A percentile compares a stretch with the other conserved stretches of the same genome.
Evolutionary conservation across 345 rosid species (phyloP).

Genomic region (Xanthoceras sorbifolium): DNA sequence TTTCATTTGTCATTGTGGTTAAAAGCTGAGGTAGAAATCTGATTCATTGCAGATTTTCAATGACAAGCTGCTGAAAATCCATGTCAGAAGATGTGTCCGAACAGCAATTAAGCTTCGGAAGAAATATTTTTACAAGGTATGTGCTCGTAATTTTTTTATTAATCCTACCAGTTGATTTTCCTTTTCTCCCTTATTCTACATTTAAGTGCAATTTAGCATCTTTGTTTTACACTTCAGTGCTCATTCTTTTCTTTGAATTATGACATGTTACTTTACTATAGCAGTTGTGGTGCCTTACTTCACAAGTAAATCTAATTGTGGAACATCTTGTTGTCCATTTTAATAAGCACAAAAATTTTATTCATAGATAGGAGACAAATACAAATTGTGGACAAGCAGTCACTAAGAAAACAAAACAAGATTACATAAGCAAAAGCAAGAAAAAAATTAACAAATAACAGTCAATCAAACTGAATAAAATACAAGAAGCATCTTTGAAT

Average conservation of each 20-base stretch:
- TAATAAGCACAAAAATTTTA: neutral
- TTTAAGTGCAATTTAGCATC: neutral
- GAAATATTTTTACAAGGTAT: constrained; percentile 81
- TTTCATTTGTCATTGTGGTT: neutral
- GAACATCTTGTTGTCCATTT: neutral
- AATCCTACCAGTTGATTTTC: neutral
- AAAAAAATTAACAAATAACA: neutral
- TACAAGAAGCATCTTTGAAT: neutral
- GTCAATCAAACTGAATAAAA: neutral
- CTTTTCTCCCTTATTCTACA: neutral
- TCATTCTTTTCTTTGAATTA: neutral
- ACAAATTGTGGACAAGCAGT: neutral
- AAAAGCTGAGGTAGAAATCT: neutral
- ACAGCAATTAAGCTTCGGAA: constrained; percentile 82
- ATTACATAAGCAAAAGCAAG: neutral
- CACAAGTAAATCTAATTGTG: neutral
- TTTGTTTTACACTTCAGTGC: neutral
- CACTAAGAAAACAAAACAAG: neutral
- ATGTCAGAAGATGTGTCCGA: constrained; percentile 64
- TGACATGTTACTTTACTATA: neutral
- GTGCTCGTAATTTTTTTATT: neutral
- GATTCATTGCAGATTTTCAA: constrained; percentile 68
- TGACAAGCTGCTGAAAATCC: constrained; percentile 75
- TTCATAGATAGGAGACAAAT: neutral
- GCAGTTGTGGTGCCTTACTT: neutral